phyloP scores from a whole-genome alignment of 129 eudicot genomes.

The sunflower (Helianthus annuus) region DNA sequence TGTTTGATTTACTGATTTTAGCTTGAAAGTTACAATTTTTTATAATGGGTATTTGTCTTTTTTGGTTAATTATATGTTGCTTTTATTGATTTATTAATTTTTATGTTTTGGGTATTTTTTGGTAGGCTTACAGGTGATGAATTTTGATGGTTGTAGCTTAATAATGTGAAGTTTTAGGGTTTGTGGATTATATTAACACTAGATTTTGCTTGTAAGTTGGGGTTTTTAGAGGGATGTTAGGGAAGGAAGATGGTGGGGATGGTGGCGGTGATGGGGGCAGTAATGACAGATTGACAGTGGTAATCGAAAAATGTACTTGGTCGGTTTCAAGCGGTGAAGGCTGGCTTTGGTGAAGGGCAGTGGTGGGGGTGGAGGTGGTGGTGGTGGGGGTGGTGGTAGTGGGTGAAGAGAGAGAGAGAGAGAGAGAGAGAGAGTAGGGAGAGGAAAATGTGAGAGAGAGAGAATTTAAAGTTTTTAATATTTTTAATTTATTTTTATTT shows the following conservation, averaged over 20 bases:
- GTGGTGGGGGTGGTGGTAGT: no score
- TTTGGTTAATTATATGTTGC: neutral
- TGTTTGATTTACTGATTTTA: neutral
- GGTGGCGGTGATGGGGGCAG: constrained; percentile 32
- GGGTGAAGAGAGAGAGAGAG: no score
- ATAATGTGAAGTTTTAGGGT: constrained; percentile 19
- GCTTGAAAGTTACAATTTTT: neutral
- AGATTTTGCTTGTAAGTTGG: neutral
- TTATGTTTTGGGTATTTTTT: neutral
- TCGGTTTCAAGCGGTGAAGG: no score
- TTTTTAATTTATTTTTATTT: no score
- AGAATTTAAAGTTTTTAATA: no score
- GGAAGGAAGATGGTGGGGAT: constrained; percentile 59
- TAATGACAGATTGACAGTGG: constrained; percentile 30
- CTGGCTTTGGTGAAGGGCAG: no score
- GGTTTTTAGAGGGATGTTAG: constrained; percentile 47
- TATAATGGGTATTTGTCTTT: neutral
- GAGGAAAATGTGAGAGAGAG: no score
- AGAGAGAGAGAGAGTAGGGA: no score
- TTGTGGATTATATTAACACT: neutral
- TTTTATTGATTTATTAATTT: neutral
- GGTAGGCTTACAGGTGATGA: constrained; percentile 11
- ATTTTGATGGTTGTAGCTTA: neutral
- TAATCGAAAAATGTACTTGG: constrained; percentile 55
- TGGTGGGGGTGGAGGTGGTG: no score